phyloP scores from a whole-genome alignment of 768 basidiomycete genomes.

The Coprinopsis sp. region DNA sequence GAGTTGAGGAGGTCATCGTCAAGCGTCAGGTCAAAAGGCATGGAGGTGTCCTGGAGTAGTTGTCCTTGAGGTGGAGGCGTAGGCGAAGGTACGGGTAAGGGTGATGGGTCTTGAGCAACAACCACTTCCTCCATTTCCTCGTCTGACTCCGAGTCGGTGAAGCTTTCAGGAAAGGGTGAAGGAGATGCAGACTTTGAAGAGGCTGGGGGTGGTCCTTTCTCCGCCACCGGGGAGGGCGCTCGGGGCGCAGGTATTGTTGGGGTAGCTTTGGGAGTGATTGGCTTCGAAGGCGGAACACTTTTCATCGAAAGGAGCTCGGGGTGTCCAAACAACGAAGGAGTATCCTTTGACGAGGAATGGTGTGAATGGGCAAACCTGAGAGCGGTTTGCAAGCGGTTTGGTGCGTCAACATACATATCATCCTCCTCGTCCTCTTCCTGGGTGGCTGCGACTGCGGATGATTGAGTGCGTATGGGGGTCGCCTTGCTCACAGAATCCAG shows the following conservation, averaged over 20 bases:
- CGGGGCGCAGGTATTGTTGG: too few relatives aligned
- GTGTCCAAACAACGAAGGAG: conserved; percentile 9
- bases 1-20: too few relatives aligned
- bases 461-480: background rate
- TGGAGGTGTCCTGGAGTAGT: too few relatives aligned
- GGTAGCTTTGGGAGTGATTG: too few relatives aligned
- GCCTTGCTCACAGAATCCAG: conserved; percentile 1
- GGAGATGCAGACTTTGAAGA: background rate
- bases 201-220: background rate
- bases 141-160: conserved; percentile 20
- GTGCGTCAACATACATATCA: conserved; percentile 5
- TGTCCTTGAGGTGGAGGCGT: background rate
- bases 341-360: background rate
- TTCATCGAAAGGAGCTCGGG: background rate
- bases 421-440: conserved; percentile 20
- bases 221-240: background rate
- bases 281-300: background rate
- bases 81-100: background rate
- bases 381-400: conserved; percentile 11
- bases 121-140: conserved; percentile 33
- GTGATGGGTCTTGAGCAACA: conserved; percentile 7
- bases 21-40: too few relatives aligned
- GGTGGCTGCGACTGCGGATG: too few relatives aligned
- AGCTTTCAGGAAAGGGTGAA: conserved; percentile 1
- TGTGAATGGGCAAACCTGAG: conserved; percentile 11